These are phyloP conservation scores for Termitomyces sp. DNA, from an alignment of 768 basidiomycete species.

Conservation along the genomic window DNA sequence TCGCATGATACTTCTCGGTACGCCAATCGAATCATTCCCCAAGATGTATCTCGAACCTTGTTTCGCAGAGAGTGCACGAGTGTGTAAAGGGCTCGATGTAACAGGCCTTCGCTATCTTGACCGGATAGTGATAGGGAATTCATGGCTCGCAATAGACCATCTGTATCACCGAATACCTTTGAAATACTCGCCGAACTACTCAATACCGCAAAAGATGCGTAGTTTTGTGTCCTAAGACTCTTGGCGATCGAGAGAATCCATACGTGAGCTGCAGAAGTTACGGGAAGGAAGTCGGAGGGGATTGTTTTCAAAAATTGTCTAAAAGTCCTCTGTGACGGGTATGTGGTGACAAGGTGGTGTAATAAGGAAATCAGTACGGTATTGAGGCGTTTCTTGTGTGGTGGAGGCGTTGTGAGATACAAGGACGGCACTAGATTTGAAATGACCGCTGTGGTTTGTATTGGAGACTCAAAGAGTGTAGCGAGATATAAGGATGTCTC, in stretches of 20 bases:
- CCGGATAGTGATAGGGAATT: constrained; percentile 12
- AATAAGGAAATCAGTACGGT: constrained; percentile 47
- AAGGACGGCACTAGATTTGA: constrained; percentile 50
- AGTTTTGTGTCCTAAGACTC: constrained; percentile 49
- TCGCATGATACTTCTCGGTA: constrained; percentile 56
- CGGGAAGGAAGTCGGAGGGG: constrained; percentile 32
- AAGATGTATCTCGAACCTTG: constrained; percentile 49
- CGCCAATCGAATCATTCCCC: constrained; percentile 52
- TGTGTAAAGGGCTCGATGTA: constrained; percentile 34
- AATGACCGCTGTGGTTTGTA: constrained; percentile 58
- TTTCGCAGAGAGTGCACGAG: constrained; percentile 42
- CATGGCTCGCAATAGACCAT: constrained; percentile 3
- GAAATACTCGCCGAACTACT: constrained; percentile 24
- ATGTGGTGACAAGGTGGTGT: constrained; percentile 48
- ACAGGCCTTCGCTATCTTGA: constrained; percentile 11
- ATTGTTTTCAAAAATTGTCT: constrained; percentile 37
- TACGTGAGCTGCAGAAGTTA: constrained; percentile 23
- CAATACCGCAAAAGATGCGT: constrained; percentile 42
- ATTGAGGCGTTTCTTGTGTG: constrained; percentile 17
- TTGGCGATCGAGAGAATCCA: constrained; percentile 54
- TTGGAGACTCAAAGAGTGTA: constrained; percentile 52
- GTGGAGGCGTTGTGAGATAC: constrained; percentile 25
- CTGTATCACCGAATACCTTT: constrained; percentile 13
- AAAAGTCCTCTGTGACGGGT: constrained; percentile 63
- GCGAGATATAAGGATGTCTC: constrained; percentile 69